Conservation (phyloP, 177 flowering plant species). For the Vitis hybrid region DNA sequence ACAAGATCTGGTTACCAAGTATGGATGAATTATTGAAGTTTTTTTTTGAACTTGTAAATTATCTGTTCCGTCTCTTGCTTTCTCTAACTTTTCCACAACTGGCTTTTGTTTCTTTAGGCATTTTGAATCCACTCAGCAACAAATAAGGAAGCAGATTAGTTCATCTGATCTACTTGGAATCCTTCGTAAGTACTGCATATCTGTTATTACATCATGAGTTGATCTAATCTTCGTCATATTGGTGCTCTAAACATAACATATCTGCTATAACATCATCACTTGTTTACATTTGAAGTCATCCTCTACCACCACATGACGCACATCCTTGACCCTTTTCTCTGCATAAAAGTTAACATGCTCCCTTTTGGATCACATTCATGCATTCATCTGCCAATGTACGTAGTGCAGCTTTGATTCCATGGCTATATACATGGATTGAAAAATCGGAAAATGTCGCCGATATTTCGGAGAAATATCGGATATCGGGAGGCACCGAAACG, state of each 20-base stretch:
- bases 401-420: too few species aligned
- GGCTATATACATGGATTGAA: too few species aligned
- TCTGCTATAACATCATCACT: too few species aligned
- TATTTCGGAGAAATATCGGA: too few species aligned
- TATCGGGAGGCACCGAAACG: too few species aligned
- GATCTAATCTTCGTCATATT: not conserved
- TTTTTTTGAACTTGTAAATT: not conserved
- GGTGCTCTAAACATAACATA: not conserved
- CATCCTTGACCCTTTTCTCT: too few species aligned
- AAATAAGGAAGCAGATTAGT: slow-evolving; percentile 42
- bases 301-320: too few species aligned
- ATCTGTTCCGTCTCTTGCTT: not conserved
- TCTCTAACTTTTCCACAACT: not conserved
- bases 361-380: too few species aligned
- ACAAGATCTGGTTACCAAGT: slow-evolving; percentile 60
- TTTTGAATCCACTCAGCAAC: slow-evolving; percentile 60
- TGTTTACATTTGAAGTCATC: too few species aligned
- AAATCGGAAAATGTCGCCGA: too few species aligned
- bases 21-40: slow-evolving; percentile 10
- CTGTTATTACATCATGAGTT: not conserved
- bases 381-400: too few species aligned
- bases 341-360: too few species aligned
- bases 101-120: slow-evolving; percentile 47
- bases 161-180: slow-evolving; percentile 53
- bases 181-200: slow-evolving; percentile 55